These are phyloP conservation scores for Nakazawaea ambrosiae DNA, from an alignment of 805 yeast species.

Conservation along the genomic window DNA sequence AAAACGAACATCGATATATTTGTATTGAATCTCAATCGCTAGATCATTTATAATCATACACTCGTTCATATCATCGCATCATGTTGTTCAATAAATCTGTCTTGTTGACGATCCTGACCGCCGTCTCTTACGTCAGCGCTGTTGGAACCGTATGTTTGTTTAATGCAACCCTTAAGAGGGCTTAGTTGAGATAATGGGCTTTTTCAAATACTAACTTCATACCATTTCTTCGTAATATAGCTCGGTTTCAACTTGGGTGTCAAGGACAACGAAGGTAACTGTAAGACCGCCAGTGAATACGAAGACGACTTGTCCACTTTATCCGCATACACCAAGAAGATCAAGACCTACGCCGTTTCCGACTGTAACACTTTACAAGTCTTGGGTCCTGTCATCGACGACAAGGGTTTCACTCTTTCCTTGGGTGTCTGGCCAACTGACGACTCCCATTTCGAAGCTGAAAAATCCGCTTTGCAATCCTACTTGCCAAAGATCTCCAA, in stretches of 20 bases:
- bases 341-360: conserved; percentile 88
- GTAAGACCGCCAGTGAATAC: conserved; percentile 72
- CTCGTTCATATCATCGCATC: neutral
- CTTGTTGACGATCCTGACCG: conserved; percentile 4
- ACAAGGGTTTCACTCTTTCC: conserved; percentile 66
- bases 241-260: conserved; percentile 88
- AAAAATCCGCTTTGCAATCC: conserved; percentile 59
- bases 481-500: conserved; percentile 71
- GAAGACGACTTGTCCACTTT: conserved; percentile 57
- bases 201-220: conserved; percentile 1
- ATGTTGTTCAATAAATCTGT: conserved; percentile 1
- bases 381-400: conserved; percentile 82
- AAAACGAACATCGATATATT: too few relatives aligned
- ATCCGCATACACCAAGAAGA: conserved; percentile 49
- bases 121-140: conserved; percentile 6
- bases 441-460: conserved; percentile 66
- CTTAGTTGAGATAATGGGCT: neutral
- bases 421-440: conserved; percentile 95
- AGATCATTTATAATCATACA: too few relatives aligned
- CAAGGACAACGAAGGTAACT: conserved; percentile 61
- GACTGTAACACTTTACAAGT: conserved; percentile 85
- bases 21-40: too few relatives aligned
- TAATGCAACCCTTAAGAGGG: neutral
- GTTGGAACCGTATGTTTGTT: conserved; percentile 1
- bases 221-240: too few relatives aligned